Base-by-base conservation (phyloP, 768 basidiomycete species). In the Kwoniella heveanensis region DNA sequence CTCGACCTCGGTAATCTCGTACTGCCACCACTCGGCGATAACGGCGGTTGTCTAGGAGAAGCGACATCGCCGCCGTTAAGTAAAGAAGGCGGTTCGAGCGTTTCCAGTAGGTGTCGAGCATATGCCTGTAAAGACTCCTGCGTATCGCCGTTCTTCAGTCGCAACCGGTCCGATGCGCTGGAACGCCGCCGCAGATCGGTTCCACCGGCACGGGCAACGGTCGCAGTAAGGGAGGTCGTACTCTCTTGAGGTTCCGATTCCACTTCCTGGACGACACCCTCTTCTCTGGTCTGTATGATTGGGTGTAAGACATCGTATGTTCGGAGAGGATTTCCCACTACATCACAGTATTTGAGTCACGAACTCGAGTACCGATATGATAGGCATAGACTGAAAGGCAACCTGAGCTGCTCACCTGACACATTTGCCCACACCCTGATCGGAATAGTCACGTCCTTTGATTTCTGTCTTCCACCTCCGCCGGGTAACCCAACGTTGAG, bases 361-460 rank as follows among this genome's bases (percentile, higher is more conserved):
- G 21, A n/a, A 19, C 22, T 6, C 6, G 6, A 36, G 32, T 36
- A 7, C 7, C 6, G 32, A 36, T 7, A 32, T 54, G 27, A 29
- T 5, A 22, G 24, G 17, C 46, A 4, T 17, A 50, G 39, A 44
- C 24, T 29, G 19, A 10, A 36, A 13, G n/a, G n/a, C n/a, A 36
- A 36, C 30, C 15, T 61, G n/a, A 36, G 8, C 27, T 15, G 77
- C 87, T 54, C 69, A 92, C 93, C 86, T 50, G 86, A 82, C 61
- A 96, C 90, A 67, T 93, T 83, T 62, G 91, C 93, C 81, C 96
- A 97, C 5, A 98, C 83, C 24, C 92, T 83, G 49, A 99, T 88
- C 0, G 95, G 95, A 0, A 98, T 89, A 54, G 89, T 87, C 82
- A 79, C 90, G 89, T 72, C 77, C 56, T 60, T 75, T 83, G 82